A percentile compares a stretch with the other conserved stretches of the same genome.
Evolutionary conservation across 768 basidiomycete genomes (phyloP).

Genomic region (Kwoniella sp.): DNA sequence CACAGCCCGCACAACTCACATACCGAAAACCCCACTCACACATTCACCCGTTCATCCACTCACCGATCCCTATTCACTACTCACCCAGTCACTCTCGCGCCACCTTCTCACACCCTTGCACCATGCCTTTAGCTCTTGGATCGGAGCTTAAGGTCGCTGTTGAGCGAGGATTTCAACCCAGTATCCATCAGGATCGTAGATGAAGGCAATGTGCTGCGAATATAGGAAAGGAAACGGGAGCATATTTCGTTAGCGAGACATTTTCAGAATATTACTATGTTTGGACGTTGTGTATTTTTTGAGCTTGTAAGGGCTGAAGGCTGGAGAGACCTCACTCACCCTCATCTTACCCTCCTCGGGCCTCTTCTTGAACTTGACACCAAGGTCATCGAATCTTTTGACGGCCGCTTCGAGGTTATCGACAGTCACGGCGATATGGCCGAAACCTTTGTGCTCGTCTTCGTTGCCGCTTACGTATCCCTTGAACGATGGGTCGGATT

Average conservation of each 20-base stretch:
- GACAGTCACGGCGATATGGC: slow-evolving; percentile 85
- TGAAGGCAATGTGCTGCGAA: slow-evolving; percentile 47
- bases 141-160: slow-evolving; percentile 9
- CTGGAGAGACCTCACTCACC: no score
- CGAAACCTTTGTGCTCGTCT: slow-evolving; percentile 76
- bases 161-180: slow-evolving; percentile 54
- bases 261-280: no score
- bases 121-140: no score
- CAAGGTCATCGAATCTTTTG: slow-evolving; percentile 74
- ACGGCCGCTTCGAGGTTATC: slow-evolving; percentile 81
- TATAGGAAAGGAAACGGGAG: neutral
- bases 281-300: no score
- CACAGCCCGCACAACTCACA: no score
- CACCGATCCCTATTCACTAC: no score
- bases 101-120: no score
- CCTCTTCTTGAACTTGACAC: slow-evolving; percentile 83
- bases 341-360: slow-evolving; percentile 81
- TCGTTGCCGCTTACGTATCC: slow-evolving; percentile 85
- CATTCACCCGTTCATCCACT: neutral
- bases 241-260: no score
- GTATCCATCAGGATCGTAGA: slow-evolving; percentile 54
- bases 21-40: no score
- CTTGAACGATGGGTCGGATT: slow-evolving; percentile 71
- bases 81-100: no score
- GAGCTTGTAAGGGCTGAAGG: no score